Evolutionary conservation across 805 yeast species (phyloP).

Genomic region (Sungouiozyma ichnusensis): DNA sequence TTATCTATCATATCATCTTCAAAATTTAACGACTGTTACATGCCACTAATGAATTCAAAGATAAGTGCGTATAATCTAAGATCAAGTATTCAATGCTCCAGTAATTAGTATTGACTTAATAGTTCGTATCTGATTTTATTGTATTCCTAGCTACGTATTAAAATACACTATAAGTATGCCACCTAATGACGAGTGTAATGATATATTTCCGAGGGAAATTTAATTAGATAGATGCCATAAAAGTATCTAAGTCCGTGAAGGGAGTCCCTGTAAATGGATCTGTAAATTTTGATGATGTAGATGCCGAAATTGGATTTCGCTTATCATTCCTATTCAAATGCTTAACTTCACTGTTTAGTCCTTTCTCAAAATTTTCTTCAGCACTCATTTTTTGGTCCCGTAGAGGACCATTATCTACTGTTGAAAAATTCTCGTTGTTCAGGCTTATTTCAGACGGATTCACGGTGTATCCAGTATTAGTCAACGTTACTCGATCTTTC

Average conservation of each 20-base stretch:
- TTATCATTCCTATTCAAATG: neutral
- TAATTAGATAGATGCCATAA: neutral
- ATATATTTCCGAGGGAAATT: neutral
- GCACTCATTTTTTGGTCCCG: neutral
- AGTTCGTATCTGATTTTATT: neutral
- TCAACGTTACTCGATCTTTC: neutral
- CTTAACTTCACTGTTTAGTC: neutral
- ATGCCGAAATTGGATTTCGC: neutral
- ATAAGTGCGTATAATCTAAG: no score
- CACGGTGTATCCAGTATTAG: neutral
- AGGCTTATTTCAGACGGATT: neutral
- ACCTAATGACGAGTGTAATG: neutral
- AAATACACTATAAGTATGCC: neutral
- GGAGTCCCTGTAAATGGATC: neutral
- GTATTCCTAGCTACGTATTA: no score
- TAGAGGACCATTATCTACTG: neutral
- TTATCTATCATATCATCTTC: no score
- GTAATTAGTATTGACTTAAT: no score
- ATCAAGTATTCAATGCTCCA: no score
- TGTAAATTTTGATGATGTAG: neutral
- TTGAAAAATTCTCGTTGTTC: neutral
- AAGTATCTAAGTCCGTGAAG: neutral
- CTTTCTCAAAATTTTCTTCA: neutral
- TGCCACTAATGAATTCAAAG: no score
- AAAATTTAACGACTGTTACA: no score